These are phyloP conservation scores for Taphrina flavorubra DNA, from an alignment of 1,139 yeast genomes.

Conservation along the genomic window DNA sequence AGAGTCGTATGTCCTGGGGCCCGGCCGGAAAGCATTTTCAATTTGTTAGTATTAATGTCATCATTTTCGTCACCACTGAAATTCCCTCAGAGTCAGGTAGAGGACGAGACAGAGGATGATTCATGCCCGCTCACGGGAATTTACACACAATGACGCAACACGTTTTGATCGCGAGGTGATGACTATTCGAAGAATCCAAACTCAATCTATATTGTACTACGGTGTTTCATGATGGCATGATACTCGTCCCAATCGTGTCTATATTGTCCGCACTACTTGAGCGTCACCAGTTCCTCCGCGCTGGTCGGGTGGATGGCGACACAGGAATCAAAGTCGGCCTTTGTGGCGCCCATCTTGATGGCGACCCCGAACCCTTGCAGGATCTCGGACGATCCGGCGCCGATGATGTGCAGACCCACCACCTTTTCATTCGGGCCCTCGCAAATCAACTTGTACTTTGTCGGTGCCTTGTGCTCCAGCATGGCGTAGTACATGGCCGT, in stretches of 20 bases:
- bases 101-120: too few species aligned
- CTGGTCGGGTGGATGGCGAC: conserved; percentile 99
- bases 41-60: background rate
- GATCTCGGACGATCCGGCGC: conserved; percentile 88
- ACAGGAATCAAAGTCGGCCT: conserved; percentile 88
- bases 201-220: too few species aligned
- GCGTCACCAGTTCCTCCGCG: conserved; percentile 95
- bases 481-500: conserved; percentile 93
- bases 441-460: conserved; percentile 80
- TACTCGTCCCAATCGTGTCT: too few species aligned
- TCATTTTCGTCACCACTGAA: background rate
- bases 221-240: too few species aligned
- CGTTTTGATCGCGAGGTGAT: too few species aligned
- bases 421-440: conserved; percentile 87
- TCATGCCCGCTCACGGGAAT: too few species aligned
- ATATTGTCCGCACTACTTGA: too few species aligned
- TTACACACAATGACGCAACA: too few species aligned
- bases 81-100: too few species aligned
- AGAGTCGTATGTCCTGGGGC: too few species aligned
- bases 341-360: conserved; percentile 95
- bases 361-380: conserved; percentile 99
- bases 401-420: conserved; percentile 91
- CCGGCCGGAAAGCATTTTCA: background rate
- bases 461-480: conserved; percentile 79
- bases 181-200: too few species aligned